These are phyloP conservation scores for Calophaca sinica DNA, from an alignment of 306 rosid species.

Conservation along the genomic window DNA sequence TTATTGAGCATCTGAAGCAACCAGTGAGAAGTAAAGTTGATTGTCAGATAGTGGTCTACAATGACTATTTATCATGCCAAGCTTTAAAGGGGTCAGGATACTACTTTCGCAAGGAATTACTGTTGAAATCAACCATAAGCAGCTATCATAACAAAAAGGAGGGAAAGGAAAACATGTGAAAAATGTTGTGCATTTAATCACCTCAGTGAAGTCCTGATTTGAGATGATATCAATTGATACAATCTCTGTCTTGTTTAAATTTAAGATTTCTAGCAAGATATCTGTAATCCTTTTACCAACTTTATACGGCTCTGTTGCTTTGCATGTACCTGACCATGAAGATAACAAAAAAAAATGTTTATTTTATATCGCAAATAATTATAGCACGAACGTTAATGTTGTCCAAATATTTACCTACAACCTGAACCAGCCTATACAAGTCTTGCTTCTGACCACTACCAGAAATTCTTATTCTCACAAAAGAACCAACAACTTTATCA, in stretches of 20 bases:
- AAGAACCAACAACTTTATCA: constrained; percentile 81
- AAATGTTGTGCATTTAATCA: constrained; percentile 49
- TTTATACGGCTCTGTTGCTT: constrained; percentile 93
- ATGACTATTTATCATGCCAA: constrained; percentile 24
- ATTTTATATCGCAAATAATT: constrained; percentile 35
- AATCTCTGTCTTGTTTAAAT: constrained; percentile 96
- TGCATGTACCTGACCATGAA: constrained; percentile 87
- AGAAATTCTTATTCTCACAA: constrained; percentile 97
- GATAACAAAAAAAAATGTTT: constrained; percentile 31
- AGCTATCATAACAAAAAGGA: constrained; percentile 20
- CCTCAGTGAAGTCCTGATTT: constrained; percentile 99
- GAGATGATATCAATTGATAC: constrained; percentile 93
- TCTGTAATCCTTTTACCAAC: constrained; percentile 94
- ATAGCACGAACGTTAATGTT: constrained; percentile 34
- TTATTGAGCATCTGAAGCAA: constrained; percentile 12
- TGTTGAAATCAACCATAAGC: neutral
- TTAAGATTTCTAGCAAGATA: constrained; percentile 86
- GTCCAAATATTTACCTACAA: constrained; percentile 73
- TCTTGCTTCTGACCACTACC: constrained; percentile 99
- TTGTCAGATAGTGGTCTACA: constrained; percentile 4
- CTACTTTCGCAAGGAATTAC: constrained; percentile 5
- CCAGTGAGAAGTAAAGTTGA: constrained; percentile 10
- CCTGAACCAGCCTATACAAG: constrained; percentile 98
- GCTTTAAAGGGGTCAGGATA: constrained; percentile 35
- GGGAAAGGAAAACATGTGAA: neutral